Conservation (phyloP, 371 early-diverging fungal species). For the Blyttiomyces sp. region DNA sequence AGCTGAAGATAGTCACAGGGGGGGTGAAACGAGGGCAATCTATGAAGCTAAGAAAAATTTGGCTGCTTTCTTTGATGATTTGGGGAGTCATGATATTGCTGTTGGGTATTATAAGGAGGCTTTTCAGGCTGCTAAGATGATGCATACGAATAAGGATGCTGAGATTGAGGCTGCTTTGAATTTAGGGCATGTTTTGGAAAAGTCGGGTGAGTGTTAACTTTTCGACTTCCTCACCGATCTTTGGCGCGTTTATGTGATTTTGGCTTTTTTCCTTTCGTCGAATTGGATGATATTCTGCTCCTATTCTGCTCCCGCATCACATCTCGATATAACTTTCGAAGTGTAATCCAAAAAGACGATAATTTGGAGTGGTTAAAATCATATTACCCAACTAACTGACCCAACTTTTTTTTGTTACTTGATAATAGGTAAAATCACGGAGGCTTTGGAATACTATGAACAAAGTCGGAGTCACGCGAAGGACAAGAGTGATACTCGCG, state of each 20-base stretch:
- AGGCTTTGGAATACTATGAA: slow-evolving; percentile 33
- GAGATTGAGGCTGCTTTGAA: slow-evolving; percentile 34
- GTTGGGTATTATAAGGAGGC: slow-evolving; percentile 28
- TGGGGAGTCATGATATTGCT: slow-evolving; percentile 17
- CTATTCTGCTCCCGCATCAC: too few species aligned
- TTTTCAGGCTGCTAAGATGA: slow-evolving; percentile 12
- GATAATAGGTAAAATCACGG: slow-evolving; percentile 17
- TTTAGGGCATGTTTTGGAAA: slow-evolving; percentile 27
- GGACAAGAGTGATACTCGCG: slow-evolving; percentile 15
- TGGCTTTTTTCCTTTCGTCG: too few species aligned
- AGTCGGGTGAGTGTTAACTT: slow-evolving; percentile 10
- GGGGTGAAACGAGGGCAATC: slow-evolving; percentile 11
- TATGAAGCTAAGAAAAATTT: slow-evolving; percentile 33
- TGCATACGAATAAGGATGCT: slow-evolving; percentile 7
- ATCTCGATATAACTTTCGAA: too few species aligned
- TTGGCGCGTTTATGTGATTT: too few species aligned
- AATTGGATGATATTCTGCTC: too few species aligned
- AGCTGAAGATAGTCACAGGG: slow-evolving; percentile 26
- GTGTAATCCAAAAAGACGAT: too few species aligned
- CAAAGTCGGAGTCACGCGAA: slow-evolving; percentile 24
- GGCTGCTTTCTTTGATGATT: slow-evolving; percentile 22
- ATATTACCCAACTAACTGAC: too few species aligned
- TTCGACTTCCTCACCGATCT: too few species aligned
- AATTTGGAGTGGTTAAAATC: too few species aligned
- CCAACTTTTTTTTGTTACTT: too few species aligned